Evolutionary conservation across 169 alveolate species (phyloP).

Genomic region (Plasmodium malariae): DNA sequence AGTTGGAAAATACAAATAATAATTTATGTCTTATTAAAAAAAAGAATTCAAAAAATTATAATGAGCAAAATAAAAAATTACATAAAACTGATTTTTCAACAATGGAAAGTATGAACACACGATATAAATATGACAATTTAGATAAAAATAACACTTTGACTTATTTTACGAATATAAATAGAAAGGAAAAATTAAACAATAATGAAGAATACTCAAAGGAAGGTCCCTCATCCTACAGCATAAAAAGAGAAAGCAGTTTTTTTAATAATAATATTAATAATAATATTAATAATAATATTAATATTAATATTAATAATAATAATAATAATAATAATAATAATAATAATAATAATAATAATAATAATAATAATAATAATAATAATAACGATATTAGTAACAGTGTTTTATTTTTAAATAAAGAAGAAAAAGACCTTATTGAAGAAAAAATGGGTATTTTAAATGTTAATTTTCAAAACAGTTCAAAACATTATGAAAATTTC

Average conservation of each 20-base stretch:
- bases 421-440: background rate
- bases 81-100: background rate
- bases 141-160: constrained; percentile 3
- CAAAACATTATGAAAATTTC: background rate
- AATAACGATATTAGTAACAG: background rate
- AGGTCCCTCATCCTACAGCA: background rate
- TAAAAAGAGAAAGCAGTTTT: constrained; percentile 37
- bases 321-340: too few relatives aligned
- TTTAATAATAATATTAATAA: too few relatives aligned
- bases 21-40: background rate
- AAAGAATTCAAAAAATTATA: background rate
- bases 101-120: background rate
- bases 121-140: background rate
- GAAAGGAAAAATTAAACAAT: background rate
- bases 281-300: too few relatives aligned
- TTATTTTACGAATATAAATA: constrained; percentile 1
- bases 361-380: too few relatives aligned
- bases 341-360: too few relatives aligned
- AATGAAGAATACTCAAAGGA: constrained; percentile 6
- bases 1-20: background rate
- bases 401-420: constrained; percentile 29
- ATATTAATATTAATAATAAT: too few relatives aligned
- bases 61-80: background rate
- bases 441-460: constrained; percentile 28
- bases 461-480: constrained; percentile 22